Evolutionary conservation across 768 basidiomycete species (phyloP).

Genomic region (Phlebiopsis flavidoalba): DNA sequence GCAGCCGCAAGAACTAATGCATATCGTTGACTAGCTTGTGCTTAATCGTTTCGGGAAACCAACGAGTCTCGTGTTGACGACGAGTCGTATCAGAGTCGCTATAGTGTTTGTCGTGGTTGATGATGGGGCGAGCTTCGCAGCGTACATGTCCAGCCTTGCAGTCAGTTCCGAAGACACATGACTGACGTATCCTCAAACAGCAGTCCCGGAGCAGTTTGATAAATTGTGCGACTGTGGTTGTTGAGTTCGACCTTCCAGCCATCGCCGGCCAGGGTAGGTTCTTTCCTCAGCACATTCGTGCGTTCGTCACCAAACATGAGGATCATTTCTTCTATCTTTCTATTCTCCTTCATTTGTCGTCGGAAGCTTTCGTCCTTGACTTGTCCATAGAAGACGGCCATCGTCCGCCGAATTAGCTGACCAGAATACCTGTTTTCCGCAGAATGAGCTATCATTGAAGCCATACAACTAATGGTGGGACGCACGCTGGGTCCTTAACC

Average conservation of each 20-base stretch:
- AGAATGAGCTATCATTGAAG: background rate
- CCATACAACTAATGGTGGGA: constrained; percentile 14
- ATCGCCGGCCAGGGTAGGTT: constrained; percentile 75
- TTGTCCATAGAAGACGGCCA: constrained; percentile 90
- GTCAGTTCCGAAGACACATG: constrained; percentile 83
- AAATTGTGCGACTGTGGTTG: constrained; percentile 85
- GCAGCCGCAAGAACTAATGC: constrained; percentile 68
- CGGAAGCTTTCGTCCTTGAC: constrained; percentile 83
- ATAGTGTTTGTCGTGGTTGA: constrained; percentile 28
- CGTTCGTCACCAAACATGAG: constrained; percentile 92
- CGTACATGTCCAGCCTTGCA: constrained; percentile 78
- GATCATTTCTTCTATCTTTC: constrained; percentile 97
- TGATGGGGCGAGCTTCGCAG: constrained; percentile 69
- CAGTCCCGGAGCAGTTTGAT: constrained; percentile 82
- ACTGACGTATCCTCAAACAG: constrained; percentile 60
- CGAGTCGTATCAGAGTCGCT: constrained; percentile 65
- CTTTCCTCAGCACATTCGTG: constrained; percentile 84
- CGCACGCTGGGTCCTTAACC: constrained; percentile 86
- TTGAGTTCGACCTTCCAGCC: constrained; percentile 93
- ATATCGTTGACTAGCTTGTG: constrained; percentile 64
- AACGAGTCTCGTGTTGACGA: constrained; percentile 55
- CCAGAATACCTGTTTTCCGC: constrained; percentile 74
- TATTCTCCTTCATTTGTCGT: constrained; percentile 89
- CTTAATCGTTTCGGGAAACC: constrained; percentile 31
- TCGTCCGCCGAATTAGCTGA: constrained; percentile 81